Evolutionary conservation across 2,329 filamentous ascomycete species (phyloP).

Genomic region (Fusarium agapanthi): DNA sequence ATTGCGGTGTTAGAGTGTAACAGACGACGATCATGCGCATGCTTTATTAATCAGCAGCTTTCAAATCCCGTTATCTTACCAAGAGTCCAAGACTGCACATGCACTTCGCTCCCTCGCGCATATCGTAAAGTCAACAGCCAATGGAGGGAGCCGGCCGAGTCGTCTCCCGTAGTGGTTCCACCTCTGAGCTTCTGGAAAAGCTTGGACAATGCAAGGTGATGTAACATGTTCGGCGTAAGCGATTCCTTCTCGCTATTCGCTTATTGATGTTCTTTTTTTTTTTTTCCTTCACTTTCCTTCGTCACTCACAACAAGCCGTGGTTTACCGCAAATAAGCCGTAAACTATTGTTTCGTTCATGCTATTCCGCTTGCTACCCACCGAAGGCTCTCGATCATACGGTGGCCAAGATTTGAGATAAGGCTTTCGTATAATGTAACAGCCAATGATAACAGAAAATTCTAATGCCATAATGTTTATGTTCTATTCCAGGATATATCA

Average conservation of each 20-base stretch:
- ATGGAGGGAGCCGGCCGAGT: constrained; percentile 28
- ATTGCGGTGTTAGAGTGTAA: not conserved
- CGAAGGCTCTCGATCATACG: constrained; percentile 18
- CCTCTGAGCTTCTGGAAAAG: constrained; percentile 13
- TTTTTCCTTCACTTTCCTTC: not conserved
- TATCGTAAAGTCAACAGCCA: constrained; percentile 4
- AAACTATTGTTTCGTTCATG: not conserved
- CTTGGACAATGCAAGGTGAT: constrained; percentile 38
- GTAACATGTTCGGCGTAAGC: constrained; percentile 33
- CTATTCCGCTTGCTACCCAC: not conserved
- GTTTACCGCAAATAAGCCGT: constrained; percentile 33
- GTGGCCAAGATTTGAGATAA: not conserved
- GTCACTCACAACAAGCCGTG: not conserved
- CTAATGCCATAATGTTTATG: not conserved
- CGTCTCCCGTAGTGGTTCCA: constrained; percentile 16
- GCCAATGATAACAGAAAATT: not conserved
- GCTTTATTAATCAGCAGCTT: not conserved
- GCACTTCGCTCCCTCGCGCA: not conserved
- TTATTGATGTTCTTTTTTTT: not conserved
- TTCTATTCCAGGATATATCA: constrained; percentile 40
- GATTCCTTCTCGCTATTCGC: constrained; percentile 4
- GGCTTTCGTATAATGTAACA: no score
- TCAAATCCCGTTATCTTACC: constrained; percentile 1
- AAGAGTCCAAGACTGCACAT: not conserved
- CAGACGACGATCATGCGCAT: not conserved